A percentile compares a stretch with the other conserved stretches of the same genome.
phyloP scores from a whole-genome alignment of 2,329 filamentous ascomycete species.

The Rasamsonia emersonii region DNA sequence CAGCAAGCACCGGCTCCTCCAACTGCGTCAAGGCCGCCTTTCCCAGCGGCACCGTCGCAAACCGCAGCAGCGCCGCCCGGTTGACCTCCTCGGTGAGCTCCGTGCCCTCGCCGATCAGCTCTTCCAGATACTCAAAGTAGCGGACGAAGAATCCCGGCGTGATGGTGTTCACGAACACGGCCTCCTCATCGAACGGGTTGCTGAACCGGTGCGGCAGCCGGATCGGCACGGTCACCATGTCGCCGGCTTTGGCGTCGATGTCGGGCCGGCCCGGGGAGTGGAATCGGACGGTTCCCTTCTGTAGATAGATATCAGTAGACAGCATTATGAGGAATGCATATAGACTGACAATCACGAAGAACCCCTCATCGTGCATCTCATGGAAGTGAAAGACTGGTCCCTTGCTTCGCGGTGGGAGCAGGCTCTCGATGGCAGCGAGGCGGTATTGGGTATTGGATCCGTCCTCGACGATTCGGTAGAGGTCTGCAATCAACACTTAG shows the following conservation, averaged over 20 bases:
- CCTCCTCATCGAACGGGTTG: slow-evolving; percentile 47
- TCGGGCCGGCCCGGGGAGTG: slow-evolving; percentile 37
- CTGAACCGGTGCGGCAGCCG: slow-evolving; percentile 49
- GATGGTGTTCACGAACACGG: slow-evolving; percentile 49
- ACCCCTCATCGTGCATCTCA: slow-evolving; percentile 52
- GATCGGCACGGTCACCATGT: slow-evolving; percentile 48
- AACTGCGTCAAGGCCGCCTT: background rate
- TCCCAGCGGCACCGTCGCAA: slow-evolving; percentile 37
- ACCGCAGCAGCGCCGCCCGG: slow-evolving; percentile 41
- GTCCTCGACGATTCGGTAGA: slow-evolving; percentile 23
- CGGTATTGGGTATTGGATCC: slow-evolving; percentile 37
- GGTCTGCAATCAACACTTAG: too few species aligned
- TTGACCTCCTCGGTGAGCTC: slow-evolving; percentile 42
- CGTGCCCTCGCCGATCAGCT: slow-evolving; percentile 36
- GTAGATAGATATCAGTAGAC: too few species aligned
- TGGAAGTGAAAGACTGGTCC: slow-evolving; percentile 47
- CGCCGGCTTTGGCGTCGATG: slow-evolving; percentile 43
- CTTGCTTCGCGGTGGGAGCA: slow-evolving; percentile 33
- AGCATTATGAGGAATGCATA: too few species aligned
- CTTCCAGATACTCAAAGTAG: slow-evolving; percentile 47
- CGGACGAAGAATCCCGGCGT: slow-evolving; percentile 51
- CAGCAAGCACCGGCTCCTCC: too few species aligned
- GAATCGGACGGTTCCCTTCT: slow-evolving; percentile 43
- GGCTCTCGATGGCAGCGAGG: slow-evolving; percentile 35
- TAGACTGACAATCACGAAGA: slow-evolving; percentile 24